These are phyloP conservation scores for Marvania coccoides DNA, from an alignment of 139 green algal species.

Conservation along the genomic window DNA sequence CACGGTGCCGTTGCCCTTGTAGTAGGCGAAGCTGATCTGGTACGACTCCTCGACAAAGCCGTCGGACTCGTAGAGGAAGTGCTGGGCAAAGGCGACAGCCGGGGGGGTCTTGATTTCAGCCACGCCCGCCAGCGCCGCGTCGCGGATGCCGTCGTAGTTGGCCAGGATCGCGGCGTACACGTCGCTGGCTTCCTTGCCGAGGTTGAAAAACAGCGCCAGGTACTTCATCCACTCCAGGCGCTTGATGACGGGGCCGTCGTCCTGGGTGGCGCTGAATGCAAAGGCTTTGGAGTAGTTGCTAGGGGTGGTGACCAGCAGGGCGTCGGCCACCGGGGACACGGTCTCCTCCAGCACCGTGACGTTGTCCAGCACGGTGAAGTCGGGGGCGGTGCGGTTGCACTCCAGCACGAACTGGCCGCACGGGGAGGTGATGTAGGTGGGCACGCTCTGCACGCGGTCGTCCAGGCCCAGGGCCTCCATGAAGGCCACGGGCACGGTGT, in stretches of 20 bases:
- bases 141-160: slow-evolving; percentile 24
- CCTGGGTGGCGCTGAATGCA: slow-evolving; percentile 33
- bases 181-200: slow-evolving; percentile 46
- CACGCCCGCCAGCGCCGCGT: neutral
- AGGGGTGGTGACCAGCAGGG: slow-evolving; percentile 8
- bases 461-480: slow-evolving; percentile 48
- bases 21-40: slow-evolving; percentile 16
- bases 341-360: slow-evolving; percentile 3
- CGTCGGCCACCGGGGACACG: slow-evolving; percentile 22
- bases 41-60: no score
- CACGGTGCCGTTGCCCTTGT: slow-evolving; percentile 17
- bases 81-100: slow-evolving; percentile 22
- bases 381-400: slow-evolving; percentile 12
- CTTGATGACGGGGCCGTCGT: slow-evolving; percentile 50
- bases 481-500: slow-evolving; percentile 57
- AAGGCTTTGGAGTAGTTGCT: slow-evolving; percentile 24
- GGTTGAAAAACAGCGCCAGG: slow-evolving; percentile 79
- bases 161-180: slow-evolving; percentile 33
- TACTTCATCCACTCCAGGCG: slow-evolving; percentile 80
- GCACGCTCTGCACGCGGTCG: slow-evolving; percentile 52
- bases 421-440: slow-evolving; percentile 26
- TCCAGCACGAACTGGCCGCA: slow-evolving; percentile 58
- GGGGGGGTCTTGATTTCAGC: neutral
- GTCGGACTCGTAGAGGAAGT: slow-evolving; percentile 7
- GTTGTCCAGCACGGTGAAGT: slow-evolving; percentile 15